Evolutionary conservation across 768 basidiomycete genomes (phyloP).

Genomic region (Brasilioporus rufonigricans): DNA sequence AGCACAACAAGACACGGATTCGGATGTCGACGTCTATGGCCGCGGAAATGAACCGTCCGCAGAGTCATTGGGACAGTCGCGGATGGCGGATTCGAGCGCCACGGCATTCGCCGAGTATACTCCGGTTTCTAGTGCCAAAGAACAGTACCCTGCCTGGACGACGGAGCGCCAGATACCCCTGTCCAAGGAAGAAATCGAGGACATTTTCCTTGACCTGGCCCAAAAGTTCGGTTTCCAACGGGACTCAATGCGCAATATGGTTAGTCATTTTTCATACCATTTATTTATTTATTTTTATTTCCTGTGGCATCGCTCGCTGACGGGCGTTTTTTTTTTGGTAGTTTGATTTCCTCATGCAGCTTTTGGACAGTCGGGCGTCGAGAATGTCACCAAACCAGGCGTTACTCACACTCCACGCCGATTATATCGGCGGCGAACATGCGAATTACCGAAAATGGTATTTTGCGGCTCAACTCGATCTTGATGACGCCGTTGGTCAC

Average conservation of each 20-base stretch:
- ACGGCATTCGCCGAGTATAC: conserved; percentile 69
- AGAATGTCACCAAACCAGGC: conserved; percentile 98
- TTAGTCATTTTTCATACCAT: conserved; percentile 39
- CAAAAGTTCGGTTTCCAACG: conserved; percentile 99
- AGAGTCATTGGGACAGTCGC: conserved; percentile 68
- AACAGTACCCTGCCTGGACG: conserved; percentile 95
- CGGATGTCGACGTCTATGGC: conserved; percentile 72
- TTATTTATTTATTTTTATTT: conserved; percentile 12
- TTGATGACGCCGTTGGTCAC: conserved; percentile 95
- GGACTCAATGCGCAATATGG: conserved; percentile 95
- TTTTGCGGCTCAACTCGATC: conserved; percentile 97
- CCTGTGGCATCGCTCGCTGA: conserved; percentile 9
- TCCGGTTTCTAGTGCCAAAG: conserved; percentile 54
- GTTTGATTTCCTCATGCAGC: conserved; percentile 98
- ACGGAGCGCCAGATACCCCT: conserved; percentile 91
- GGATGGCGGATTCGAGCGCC: conserved; percentile 64
- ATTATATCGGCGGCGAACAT: conserved; percentile 97
- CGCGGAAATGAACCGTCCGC: conserved; percentile 68
- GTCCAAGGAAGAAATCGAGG: conserved; percentile 98
- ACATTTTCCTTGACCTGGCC: conserved; percentile 93
- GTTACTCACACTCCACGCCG: conserved; percentile 91
- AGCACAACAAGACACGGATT: conserved; percentile 84
- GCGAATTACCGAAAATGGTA: conserved; percentile 99
- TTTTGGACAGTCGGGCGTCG: conserved; percentile 93
- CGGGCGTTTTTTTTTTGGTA: conserved; percentile 30